Conservation (phyloP, 2,329 filamentous ascomycete genomes). For the Cladorrhinum sp. region DNA sequence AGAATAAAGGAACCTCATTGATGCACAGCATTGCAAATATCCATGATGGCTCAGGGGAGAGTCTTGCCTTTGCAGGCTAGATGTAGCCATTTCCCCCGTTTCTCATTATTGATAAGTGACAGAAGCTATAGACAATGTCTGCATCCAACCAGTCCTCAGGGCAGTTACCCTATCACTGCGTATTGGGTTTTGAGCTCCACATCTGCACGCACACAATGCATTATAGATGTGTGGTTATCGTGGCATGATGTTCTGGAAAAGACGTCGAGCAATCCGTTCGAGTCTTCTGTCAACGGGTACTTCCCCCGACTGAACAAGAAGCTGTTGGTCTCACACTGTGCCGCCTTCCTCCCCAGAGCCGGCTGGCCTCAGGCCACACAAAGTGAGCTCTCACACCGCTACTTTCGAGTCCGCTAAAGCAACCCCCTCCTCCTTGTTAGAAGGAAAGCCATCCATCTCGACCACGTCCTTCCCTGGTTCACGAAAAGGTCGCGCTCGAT, state of each 20-base stretch:
- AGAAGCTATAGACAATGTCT: too few species aligned
- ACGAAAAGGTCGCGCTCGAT: conserved; percentile 15
- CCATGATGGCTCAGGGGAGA: too few species aligned
- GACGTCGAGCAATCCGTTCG: background rate
- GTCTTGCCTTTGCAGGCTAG: too few species aligned
- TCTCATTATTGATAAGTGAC: background rate
- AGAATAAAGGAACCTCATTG: background rate
- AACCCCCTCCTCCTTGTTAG: conserved; percentile 13
- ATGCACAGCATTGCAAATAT: conserved; percentile 18
- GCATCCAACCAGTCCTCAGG: background rate
- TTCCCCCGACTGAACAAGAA: conserved; percentile 6
- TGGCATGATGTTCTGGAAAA: background rate
- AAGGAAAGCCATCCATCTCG: background rate
- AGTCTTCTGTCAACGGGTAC: conserved; percentile 16
- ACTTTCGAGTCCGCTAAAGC: conserved; percentile 18
- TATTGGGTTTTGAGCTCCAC: background rate
- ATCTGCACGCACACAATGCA: background rate
- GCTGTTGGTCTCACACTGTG: conserved; percentile 16
- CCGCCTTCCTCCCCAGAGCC: background rate
- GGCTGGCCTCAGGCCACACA: background rate
- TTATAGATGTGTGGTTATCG: background rate
- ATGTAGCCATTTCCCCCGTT: background rate
- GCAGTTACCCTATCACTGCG: too few species aligned
- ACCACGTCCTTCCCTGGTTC: too few species aligned
- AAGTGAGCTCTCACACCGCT: conserved; percentile 20